phyloP scores from a whole-genome alignment of 2,329 filamentous ascomycete species.

The Pyricularia sp. region DNA sequence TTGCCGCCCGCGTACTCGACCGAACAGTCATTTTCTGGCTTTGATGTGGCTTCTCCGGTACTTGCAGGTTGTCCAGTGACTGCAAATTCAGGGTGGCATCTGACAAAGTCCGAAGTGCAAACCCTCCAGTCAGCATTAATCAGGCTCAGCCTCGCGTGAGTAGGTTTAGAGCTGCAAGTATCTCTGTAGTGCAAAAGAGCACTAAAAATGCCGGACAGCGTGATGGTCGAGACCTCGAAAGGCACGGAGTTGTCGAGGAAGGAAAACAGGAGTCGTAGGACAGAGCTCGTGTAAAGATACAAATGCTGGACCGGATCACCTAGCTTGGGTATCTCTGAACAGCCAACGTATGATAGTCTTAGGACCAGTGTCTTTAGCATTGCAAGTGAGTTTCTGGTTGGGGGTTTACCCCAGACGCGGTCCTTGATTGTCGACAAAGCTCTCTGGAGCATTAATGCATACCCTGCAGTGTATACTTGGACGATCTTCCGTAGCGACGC shows the following conservation, averaged over 20 bases:
- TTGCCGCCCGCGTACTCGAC: not conserved
- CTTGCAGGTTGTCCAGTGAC: not conserved
- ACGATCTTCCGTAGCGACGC: constrained; percentile 26
- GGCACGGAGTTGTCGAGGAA: constrained; percentile 20
- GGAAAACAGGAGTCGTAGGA: constrained; percentile 8
- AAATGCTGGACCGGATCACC: constrained; percentile 10
- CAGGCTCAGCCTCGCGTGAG: not conserved
- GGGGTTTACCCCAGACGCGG: constrained; percentile 12
- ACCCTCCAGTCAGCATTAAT: not conserved
- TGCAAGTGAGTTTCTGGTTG: constrained; percentile 10
- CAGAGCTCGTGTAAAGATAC: constrained; percentile 8
- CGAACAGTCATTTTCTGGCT: too few species aligned
- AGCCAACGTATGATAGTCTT: constrained; percentile 35
- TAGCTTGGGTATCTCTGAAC: constrained; percentile 27
- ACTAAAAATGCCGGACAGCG: constrained; percentile 22
- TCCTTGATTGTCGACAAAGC: constrained; percentile 11
- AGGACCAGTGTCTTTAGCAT: constrained; percentile 24
- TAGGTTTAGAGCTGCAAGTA: constrained; percentile 17
- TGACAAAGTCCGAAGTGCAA: not conserved
- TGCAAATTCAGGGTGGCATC: not conserved
- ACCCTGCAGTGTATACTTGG: constrained; percentile 22
- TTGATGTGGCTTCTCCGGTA: not conserved
- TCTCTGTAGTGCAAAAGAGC: constrained; percentile 20
- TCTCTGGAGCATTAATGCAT: constrained; percentile 17
- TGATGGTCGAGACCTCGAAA: constrained; percentile 22